Base-by-base conservation (phyloP, 345 rosid genomes). In the Bretschneidera sinensis region DNA sequence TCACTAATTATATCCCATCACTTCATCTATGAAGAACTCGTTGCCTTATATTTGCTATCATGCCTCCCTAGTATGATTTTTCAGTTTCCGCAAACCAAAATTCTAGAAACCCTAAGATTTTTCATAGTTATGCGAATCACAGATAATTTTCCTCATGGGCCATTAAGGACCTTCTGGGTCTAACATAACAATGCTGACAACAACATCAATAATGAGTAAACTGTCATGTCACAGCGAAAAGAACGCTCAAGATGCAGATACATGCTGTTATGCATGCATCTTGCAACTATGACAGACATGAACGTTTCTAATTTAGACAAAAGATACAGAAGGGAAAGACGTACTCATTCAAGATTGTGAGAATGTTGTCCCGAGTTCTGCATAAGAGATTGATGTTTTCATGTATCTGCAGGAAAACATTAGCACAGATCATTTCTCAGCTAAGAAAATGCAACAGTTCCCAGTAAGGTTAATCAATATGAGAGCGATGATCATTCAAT, bases 301-400 rank as follows among this genome's bases (percentile, higher is more conserved):
- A 24, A 48, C 34, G 20, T 39, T 9, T 60, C 18, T n/a, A 55
- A n/a, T 60, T 65, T 10, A 31, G 47, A 48, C 21, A 65, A 53
- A 45, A 48, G 5, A 34, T 39, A 59, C 51, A 52, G 17, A 6
- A 69, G 58, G 39, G 18, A 54, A 34, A 24, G 61, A 60, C 73
- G 24, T 89, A 89, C 94, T 81, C 94, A 45, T 86, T 84, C 81
- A 89, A 65, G 74, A 86, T 69, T 15, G 89, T 33, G 21, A 81
- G 69, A 75, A 89, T 86, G 65, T 83, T 89, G 66, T 86, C 94
- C 66, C 94, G 76, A 18, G 78, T 66, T 83, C 75, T 83, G 82
- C 83, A 62, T 47, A 86, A 74, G 56, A 89, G 84, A 63, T 68
- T 79, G 54, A 82, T 53, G 52, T 86, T 86, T 48, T 86, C 91